Base-by-base conservation (phyloP, 2,329 filamentous ascomycete genomes). In the Thyridium curvatum region DNA sequence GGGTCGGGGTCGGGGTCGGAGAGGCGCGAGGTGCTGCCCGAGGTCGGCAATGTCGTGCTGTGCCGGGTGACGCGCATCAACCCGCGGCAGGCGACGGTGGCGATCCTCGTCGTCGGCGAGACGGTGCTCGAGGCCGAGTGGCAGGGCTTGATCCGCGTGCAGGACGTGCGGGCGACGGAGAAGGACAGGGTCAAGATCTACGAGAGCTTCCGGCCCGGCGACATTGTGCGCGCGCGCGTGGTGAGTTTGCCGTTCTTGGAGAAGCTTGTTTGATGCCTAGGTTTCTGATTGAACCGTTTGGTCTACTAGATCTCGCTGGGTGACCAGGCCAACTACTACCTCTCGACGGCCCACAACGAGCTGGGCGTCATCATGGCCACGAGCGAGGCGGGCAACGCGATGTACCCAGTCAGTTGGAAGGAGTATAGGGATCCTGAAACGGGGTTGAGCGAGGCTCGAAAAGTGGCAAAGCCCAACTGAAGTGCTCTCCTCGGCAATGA, bases 361-460 rank as follows among this genome's bases (percentile, higher is more conserved):
- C 71, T 94, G 31, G 93, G 93, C 3, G 91, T 97, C 42, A 86
- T 98, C 30, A 86, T 97, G 80, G 93, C 91, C 9, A 83, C 78
- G 50, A 94, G 88, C 56, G 88, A 94, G 58, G 77, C 76, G 3
- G 90, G 90, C 1, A 91, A 94, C 62, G 77, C 85, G 52, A 94
- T 97, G 89, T 84, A 85, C 53, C 91, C 93, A 2, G 77, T 94
- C 40, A 94, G 83, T 62, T 98, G 93, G 93, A 94, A 84, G 67
- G 91, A 97, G 65, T 94, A 94, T 66, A 77, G 78, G 55, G 91
- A 97, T 67, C 79, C 82, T 1, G 79, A 84, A 54, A 94, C 84
- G 7, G 89, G 88, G 3, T 56, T 70, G 34, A 79, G 72, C 49
- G 93, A 97, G 72, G 66, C 67, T 48, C 81, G 93, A 60, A 98